Base-by-base conservation (phyloP, 23 red algal genomes). In the Gracilaria caudata region DNA sequence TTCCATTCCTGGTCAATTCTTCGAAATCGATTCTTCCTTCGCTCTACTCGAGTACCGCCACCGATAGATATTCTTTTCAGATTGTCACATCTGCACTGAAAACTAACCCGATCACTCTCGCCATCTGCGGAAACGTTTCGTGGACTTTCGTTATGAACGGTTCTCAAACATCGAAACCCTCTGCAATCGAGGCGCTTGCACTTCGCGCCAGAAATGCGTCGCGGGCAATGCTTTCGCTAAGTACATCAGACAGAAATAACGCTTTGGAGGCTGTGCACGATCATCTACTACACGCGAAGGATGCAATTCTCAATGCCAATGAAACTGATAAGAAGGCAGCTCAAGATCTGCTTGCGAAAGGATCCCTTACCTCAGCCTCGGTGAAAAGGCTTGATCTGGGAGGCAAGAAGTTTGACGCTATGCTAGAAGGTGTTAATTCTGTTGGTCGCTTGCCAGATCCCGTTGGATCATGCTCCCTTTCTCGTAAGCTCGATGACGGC, bases 361-460 rank as follows among this genome's bases (percentile, higher is more conserved):
- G 92, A 11, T 66, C 84, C n/a, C n/a, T n/a, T n/a, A n/a, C n/a
- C n/a, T n/a, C n/a, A 19, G 49, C 95, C 25, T 46, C 77, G 12
- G 57, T 87, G 8, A 95, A 94, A 64, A 90, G 97, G 26, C 90
- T 99, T 28, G 92, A 99, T 54, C 61, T 99, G n/a, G 77, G 47
- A 28, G 92, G 97, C 29, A 51, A 86, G 39, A n/a, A 99, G 76
- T 99, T 95, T 72, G 97, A 99, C 28, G 86, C 61, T 32, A 32
- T 99, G 34, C 59, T 99, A 13, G 36, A 73, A 0, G 91, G 94
- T 46, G 81, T 96, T 26, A 25, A 38, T 26, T 85, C 83, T 20
- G 90, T 99, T 43, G 66, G 51, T 0, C 23, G 39, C 49, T 73
- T 99, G 39, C 51, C 66, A 63, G 97, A 99, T 83, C 93, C 92